Base-by-base conservation (phyloP, 495 filamentous ascomycete species). In the Penicillium pulvis region DNA sequence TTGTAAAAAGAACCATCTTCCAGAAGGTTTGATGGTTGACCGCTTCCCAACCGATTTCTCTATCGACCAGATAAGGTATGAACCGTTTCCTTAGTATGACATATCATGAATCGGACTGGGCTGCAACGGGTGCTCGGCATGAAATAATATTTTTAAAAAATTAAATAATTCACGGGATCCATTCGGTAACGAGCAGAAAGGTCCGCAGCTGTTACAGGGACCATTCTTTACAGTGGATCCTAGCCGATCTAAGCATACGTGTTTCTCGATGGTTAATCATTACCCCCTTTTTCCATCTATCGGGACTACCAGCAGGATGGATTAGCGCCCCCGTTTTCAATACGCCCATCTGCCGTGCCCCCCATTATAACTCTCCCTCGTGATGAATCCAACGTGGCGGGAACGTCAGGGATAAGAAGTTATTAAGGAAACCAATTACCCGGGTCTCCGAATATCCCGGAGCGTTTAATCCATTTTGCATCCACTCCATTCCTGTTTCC, bases 361-460 rank as follows among this genome's bases (percentile, higher is more conserved):
- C 47, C 50, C 58, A 53, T 49, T 56, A 58, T 42, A 24, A 44
- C 46, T 31, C 16, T 45, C 33, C 59, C 63, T 64, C 63, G 60
- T 69, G 63, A 69, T 69, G 60, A 66, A 57, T 69, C 64, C 36
- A 69, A 69, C 66, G 66, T 67, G 66, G 64, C 64, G 56, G 66
- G 24, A 56, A 55, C 49, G 39, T 41, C 39, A 23, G 52, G 23
- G 56, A 51, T 48, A 41, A 44, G 28, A 53, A 8, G n/a, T 52
- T 30, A 44, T 28, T 42, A n/a, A 51, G 48, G 53, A 55, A 59
- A 43, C 56, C 60, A 64, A 62, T 66, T 43, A 62, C 14, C 31
- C 30, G 31, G 36, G 44, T 17, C 55, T 59, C 60, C 56, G 60
- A 54, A 28, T 35, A 31, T 12, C 41, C 60, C 53, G 46, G 20